Conservation (phyloP, 2,329 filamentous ascomycete genomes). For the Trichoderma sp. region DNA sequence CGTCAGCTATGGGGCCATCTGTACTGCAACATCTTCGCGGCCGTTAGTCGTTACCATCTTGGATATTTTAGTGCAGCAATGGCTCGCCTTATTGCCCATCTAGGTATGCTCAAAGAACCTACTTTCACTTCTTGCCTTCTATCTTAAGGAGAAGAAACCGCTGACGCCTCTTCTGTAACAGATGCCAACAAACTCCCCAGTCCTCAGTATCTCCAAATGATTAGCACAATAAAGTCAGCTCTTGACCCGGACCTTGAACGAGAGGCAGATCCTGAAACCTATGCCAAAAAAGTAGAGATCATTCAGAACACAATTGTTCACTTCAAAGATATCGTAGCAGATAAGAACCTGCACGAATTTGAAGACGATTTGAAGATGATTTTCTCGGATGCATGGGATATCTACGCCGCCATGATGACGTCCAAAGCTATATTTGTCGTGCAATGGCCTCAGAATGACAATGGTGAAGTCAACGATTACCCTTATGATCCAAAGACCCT, state of each 20-base stretch:
- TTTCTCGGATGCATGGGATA: neutral
- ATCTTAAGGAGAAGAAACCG: neutral
- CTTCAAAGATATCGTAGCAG: neutral
- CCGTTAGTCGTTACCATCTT: accelerated
- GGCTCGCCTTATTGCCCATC: neutral
- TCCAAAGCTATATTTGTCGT: constrained; percentile 18
- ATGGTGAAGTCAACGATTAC: too few relatives aligned
- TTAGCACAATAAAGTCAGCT: neutral
- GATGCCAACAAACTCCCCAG: neutral
- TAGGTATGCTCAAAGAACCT: neutral
- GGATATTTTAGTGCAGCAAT: neutral
- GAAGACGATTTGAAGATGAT: neutral
- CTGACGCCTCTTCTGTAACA: neutral
- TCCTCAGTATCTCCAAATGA: neutral
- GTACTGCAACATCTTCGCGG: neutral
- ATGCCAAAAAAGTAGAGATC: accelerated
- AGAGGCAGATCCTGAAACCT: too few relatives aligned
- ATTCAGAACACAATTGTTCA: too few relatives aligned
- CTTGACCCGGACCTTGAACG: neutral
- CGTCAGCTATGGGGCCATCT: neutral
- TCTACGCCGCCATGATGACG: neutral
- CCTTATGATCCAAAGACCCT: neutral
- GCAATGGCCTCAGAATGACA: accelerated
- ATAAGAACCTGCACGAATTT: neutral
- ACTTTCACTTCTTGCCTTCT: neutral